Percentiles rank a stretch among this genome's conserved stretches.
These are phyloP conservation scores for Hemileccinum impolitum DNA, from an alignment of 768 basidiomycete genomes.

Conservation along the genomic window DNA sequence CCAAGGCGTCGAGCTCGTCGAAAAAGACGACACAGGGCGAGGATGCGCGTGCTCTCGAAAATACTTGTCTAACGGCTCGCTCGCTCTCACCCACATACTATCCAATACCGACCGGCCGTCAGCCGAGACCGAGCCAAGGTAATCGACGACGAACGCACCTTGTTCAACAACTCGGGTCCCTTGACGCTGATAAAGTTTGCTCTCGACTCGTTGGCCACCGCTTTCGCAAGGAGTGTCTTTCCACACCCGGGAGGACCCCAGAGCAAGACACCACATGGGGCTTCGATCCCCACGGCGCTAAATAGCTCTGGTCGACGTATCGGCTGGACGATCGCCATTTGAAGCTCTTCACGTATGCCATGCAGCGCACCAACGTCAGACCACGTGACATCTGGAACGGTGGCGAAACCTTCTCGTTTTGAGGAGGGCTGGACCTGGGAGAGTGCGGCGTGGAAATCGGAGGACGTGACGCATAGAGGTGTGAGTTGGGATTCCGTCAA, in stretches of 20 bases:
- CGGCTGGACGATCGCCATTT: constrained; percentile 97
- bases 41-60: constrained; percentile 89
- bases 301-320: constrained; percentile 89
- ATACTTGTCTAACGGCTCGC: constrained; percentile 90
- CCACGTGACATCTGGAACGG: constrained; percentile 95
- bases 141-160: constrained; percentile 47
- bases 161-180: constrained; percentile 95
- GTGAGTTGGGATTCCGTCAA: constrained; percentile 75
- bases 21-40: constrained; percentile 95
- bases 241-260: constrained; percentile 99
- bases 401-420: constrained; percentile 96
- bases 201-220: constrained; percentile 91
- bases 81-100: constrained; percentile 99
- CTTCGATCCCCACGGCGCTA: constrained; percentile 81
- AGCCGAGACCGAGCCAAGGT: not conserved
- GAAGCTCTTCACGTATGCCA: constrained; percentile 81
- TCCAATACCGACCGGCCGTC: not conserved
- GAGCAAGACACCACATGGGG: constrained; percentile 90
- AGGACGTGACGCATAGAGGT: constrained; percentile 74
- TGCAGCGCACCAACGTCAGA: constrained; percentile 92
- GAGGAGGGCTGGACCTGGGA: constrained; percentile 91
- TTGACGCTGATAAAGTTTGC: constrained; percentile 99
- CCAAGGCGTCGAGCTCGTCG: constrained; percentile 90
- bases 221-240: constrained; percentile 96
- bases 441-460: constrained; percentile 82